Evolutionary conservation across 2,329 filamentous ascomycete species (phyloP).

Genomic region (Emmonsiellopsis sp.): DNA sequence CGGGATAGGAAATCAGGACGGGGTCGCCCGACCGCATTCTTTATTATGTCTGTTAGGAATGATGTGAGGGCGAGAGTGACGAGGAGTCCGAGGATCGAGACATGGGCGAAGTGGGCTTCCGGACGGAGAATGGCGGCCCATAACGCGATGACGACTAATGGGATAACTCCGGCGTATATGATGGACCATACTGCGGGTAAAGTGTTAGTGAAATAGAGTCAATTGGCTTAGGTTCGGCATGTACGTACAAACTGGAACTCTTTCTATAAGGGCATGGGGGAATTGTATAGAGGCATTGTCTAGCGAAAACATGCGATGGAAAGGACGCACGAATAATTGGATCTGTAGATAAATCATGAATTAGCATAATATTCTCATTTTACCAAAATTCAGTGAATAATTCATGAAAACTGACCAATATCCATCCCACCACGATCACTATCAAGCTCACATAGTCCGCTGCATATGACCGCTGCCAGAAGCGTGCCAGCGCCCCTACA

Average conservation of each 20-base stretch:
- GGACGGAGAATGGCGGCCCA: slow-evolving; percentile 57
- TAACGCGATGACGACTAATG: slow-evolving; percentile 55
- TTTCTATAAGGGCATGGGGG: slow-evolving; percentile 73
- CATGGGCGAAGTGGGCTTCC: slow-evolving; percentile 69
- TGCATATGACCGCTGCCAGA: slow-evolving; percentile 65
- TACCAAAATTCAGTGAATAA: too few relatives aligned
- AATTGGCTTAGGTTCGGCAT: not conserved
- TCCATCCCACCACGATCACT: slow-evolving; percentile 57
- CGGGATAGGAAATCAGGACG: slow-evolving; percentile 82
- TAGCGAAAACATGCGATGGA: slow-evolving; percentile 89
- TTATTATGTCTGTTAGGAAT: slow-evolving; percentile 82
- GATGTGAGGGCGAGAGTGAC: slow-evolving; percentile 67
- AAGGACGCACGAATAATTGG: slow-evolving; percentile 64
- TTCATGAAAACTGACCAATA: slow-evolving; percentile 16
- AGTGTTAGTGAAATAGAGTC: not conserved
- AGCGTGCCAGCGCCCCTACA: slow-evolving; percentile 39
- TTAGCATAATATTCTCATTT: not conserved
- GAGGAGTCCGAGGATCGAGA: slow-evolving; percentile 69
- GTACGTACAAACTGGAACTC: slow-evolving; percentile 64
- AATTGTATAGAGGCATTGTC: slow-evolving; percentile 77
- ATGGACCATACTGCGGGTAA: slow-evolving; percentile 45
- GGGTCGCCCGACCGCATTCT: slow-evolving; percentile 75
- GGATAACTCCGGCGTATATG: slow-evolving; percentile 65
- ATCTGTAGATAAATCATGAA: slow-evolving; percentile 36
- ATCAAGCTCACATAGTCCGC: slow-evolving; percentile 77